Conservation (phyloP, 192 early-diverging fungal genomes). For the Backusella parvicylindrica region DNA sequence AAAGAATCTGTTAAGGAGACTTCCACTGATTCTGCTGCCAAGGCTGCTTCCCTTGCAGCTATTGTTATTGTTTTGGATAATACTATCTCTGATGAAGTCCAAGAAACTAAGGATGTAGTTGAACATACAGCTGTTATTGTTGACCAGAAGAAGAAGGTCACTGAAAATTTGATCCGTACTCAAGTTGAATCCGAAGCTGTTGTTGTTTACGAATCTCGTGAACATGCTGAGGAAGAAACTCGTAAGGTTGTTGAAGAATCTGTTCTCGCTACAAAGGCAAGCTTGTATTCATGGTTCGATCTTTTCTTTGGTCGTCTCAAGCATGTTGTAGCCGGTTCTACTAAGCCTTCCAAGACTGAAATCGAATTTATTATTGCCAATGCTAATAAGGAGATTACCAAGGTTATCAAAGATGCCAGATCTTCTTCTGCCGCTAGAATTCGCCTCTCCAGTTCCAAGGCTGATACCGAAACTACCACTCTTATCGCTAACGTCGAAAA, state of each 20-base stretch:
- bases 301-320: constrained; percentile 1
- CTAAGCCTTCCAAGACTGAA: not conserved
- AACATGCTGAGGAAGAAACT: constrained; percentile 8
- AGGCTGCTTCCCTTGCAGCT: not conserved
- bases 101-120: not conserved
- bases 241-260: not conserved
- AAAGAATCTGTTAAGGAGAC: constrained; percentile 9
- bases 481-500: constrained; percentile 3
- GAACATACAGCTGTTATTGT: not conserved
- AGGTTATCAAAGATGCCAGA: not conserved
- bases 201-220: constrained; percentile 7
- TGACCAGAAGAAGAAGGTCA: not conserved
- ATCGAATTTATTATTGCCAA: not conserved
- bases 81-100: not conserved
- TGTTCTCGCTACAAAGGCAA: not conserved
- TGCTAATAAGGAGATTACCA: not conserved
- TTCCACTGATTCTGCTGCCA: not conserved
- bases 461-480: not conserved
- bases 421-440: not conserved
- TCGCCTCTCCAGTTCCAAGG: not conserved
- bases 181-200: not conserved
- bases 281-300: constrained; percentile 6
- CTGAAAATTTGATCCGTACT: not conserved
- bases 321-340: not conserved
- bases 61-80: not conserved